phyloP scores from a whole-genome alignment of 2,329 filamentous ascomycete genomes.

The Beauveria asiatica region DNA sequence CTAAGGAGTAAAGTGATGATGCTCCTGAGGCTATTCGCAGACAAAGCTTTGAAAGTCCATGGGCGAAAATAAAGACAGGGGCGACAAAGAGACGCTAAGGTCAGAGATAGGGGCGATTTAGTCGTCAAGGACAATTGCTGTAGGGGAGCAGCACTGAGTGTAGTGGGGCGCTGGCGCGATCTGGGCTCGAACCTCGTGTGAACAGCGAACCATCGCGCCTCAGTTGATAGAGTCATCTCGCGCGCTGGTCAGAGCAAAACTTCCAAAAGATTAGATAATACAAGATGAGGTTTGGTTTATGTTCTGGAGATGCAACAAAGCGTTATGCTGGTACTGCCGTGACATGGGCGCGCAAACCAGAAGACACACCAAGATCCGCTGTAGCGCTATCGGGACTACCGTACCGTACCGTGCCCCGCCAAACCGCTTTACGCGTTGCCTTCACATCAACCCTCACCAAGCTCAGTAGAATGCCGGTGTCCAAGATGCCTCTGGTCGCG shows the following conservation, averaged over 20 bases:
- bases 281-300: too few relatives aligned
- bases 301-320: too few relatives aligned
- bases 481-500: neutral
- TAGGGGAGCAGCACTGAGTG: neutral
- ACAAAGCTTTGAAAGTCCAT: neutral
- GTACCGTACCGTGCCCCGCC: neutral
- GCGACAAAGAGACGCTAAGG: neutral
- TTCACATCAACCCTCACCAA: neutral
- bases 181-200: neutral
- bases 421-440: slow-evolving; percentile 6
- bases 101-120: slow-evolving; percentile 6
- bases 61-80: slow-evolving; percentile 2
- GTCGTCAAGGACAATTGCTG: neutral
- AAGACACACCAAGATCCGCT: neutral
- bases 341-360: too few relatives aligned
- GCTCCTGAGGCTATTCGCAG: slow-evolving; percentile 6
- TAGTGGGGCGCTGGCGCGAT: neutral
- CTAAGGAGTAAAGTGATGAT: neutral
- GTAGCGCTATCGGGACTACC: neutral
- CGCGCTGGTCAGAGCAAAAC: neutral
- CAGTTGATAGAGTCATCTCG: neutral
- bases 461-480: neutral
- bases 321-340: too few relatives aligned
- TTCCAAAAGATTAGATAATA: too few relatives aligned
- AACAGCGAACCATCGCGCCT: neutral